Evolutionary conservation across 345 rosid species (phyloP).

Genomic region (Euphorbia peplus): DNA sequence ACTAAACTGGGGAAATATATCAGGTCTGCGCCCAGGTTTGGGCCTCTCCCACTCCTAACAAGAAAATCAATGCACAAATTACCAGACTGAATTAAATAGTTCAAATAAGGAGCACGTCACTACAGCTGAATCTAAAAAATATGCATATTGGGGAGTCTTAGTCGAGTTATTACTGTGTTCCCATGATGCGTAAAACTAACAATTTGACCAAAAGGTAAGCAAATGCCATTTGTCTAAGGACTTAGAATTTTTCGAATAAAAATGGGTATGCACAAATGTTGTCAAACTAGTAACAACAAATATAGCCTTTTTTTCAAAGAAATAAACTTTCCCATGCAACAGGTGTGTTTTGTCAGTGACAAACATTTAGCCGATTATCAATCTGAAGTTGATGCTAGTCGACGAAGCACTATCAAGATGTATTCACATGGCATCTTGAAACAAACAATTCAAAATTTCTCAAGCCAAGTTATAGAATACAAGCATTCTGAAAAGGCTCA

Average conservation of each 20-base stretch:
- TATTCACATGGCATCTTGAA: neutral
- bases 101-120: neutral
- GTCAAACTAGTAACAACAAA: neutral
- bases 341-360: neutral
- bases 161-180: no score
- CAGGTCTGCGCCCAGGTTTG: conserved; percentile 74
- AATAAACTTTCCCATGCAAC: neutral
- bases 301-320: neutral
- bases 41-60: conserved; percentile 77
- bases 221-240: neutral
- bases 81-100: neutral
- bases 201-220: neutral
- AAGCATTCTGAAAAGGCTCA: neutral
- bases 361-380: neutral
- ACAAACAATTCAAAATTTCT: neutral
- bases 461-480: neutral
- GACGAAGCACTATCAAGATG: neutral
- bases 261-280: neutral
- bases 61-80: conserved; percentile 10
- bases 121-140: neutral
- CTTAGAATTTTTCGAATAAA: neutral
- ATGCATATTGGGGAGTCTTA: no score
- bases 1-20: conserved; percentile 68
- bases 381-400: neutral
- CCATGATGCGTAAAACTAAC: neutral